Conservation (phyloP, 768 basidiomycete genomes). For the Auriculariales sp. region DNA sequence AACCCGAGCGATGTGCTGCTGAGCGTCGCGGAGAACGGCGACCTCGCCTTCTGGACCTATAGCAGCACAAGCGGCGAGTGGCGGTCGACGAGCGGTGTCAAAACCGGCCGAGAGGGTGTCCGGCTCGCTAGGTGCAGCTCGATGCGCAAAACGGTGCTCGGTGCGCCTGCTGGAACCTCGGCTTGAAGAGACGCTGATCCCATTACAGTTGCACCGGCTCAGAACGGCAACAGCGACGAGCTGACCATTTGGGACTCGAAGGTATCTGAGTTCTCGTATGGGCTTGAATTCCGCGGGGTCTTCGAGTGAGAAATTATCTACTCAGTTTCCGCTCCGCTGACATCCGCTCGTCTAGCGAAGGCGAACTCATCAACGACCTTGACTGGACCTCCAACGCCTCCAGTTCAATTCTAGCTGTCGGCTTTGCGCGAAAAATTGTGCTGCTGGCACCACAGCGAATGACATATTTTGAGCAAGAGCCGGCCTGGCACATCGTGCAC, state of each 20-base stretch:
- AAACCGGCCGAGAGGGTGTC: constrained; percentile 52
- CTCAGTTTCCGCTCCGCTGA: neutral
- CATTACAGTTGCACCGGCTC: constrained; percentile 46
- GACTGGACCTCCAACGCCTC: constrained; percentile 88
- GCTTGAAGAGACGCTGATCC: too few relatives aligned
- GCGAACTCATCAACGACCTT: constrained; percentile 59
- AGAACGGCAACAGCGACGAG: constrained; percentile 43
- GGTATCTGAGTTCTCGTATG: constrained; percentile 84
- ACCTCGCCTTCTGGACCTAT: constrained; percentile 72
- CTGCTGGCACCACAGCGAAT: constrained; percentile 88
- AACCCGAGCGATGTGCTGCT: constrained; percentile 52
- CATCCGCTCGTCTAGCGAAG: neutral
- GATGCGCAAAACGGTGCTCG: constrained; percentile 79
- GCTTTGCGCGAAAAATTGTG: constrained; percentile 64
- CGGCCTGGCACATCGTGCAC: constrained; percentile 63
- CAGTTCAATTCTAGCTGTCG: constrained; percentile 84
- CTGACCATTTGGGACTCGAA: constrained; percentile 95
- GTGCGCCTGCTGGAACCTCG: constrained; percentile 26
- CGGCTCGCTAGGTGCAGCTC: constrained; percentile 74
- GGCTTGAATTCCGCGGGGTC: constrained; percentile 58
- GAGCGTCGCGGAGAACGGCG: constrained; percentile 62
- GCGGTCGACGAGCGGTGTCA: constrained; percentile 60
- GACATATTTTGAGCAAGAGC: constrained; percentile 75
- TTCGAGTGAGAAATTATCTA: constrained; percentile 33
- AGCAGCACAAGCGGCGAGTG: constrained; percentile 4